Conservation (phyloP, 805 yeast genomes). For the Starmerella powellii region DNA sequence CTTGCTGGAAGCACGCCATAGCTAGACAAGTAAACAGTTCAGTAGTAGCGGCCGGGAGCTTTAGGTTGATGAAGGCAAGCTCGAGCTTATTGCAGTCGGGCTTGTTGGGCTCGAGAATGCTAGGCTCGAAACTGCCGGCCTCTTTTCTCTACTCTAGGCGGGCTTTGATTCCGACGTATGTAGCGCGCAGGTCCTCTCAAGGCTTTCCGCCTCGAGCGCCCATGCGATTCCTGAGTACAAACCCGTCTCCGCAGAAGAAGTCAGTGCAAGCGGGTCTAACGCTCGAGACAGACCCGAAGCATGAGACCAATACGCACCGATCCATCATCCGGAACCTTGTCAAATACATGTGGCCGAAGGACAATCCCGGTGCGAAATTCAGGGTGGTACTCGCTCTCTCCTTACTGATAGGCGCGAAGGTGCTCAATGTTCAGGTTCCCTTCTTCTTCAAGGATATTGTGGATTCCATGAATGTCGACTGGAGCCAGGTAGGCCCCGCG, state of each 20-base stretch:
- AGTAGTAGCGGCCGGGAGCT: too few relatives aligned
- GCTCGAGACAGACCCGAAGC: constrained; percentile 6
- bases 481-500: constrained; percentile 55
- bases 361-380: constrained; percentile 34
- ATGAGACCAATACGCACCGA: constrained; percentile 8
- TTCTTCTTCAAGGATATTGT: constrained; percentile 80
- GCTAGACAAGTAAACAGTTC: too few relatives aligned
- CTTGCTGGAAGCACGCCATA: too few relatives aligned
- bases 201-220: too few relatives aligned
- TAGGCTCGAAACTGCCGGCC: too few relatives aligned
- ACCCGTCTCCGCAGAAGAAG: background rate
- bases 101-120: too few relatives aligned
- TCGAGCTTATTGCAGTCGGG: too few relatives aligned
- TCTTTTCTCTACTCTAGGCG: too few relatives aligned
- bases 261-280: background rate
- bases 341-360: constrained; percentile 31
- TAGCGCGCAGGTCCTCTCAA: too few relatives aligned
- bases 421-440: constrained; percentile 90
- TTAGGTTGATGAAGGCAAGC: too few relatives aligned
- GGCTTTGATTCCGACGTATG: too few relatives aligned
- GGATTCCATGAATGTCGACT: constrained; percentile 86
- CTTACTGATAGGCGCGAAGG: constrained; percentile 64
- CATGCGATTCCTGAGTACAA: background rate
- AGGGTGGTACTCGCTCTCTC: constrained; percentile 68
- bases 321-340: constrained; percentile 23